Evolutionary conservation across 768 basidiomycete species (phyloP).

Genomic region (Naganishia onofrii): DNA sequence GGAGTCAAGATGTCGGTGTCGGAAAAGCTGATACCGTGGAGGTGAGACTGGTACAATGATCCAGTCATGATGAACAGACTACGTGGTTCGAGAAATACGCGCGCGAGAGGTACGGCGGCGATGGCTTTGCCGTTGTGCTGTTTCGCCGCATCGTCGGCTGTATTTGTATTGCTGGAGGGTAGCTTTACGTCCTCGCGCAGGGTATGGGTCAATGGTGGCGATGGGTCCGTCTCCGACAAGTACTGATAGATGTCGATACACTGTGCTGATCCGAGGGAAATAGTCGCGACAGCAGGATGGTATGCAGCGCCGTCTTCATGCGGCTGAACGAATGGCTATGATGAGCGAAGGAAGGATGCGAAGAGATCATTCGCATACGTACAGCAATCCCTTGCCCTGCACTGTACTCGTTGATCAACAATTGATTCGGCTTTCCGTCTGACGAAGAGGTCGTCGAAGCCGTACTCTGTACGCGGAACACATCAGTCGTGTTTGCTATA

Average conservation of each 20-base stretch:
- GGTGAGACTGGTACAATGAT: constrained; percentile 65
- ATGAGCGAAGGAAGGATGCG: background rate
- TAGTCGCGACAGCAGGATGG: constrained; percentile 80
- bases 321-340: constrained; percentile 58
- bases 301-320: constrained; percentile 92
- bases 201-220: constrained; percentile 40
- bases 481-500: constrained; percentile 62
- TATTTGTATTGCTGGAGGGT: background rate
- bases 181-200: constrained; percentile 24
- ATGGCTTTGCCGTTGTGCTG: constrained; percentile 54
- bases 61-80: constrained; percentile 75
- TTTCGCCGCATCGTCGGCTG: background rate
- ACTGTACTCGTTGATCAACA: constrained; percentile 87
- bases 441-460: constrained; percentile 46
- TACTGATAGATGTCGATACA: constrained; percentile 81
- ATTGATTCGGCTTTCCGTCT: constrained; percentile 74
- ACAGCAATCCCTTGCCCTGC: constrained; percentile 94
- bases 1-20: constrained; percentile 55
- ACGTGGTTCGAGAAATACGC: constrained; percentile 77
- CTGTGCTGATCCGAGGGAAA: constrained; percentile 79
- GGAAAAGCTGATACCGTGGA: constrained; percentile 75
- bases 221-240: constrained; percentile 41
- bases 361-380: constrained; percentile 35
- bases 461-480: constrained; percentile 58
- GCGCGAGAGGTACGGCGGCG: constrained; percentile 64